These are phyloP conservation scores for Acephala macrosclerotiorum DNA, from an alignment of 2,329 filamentous ascomycete species.

Conservation along the genomic window DNA sequence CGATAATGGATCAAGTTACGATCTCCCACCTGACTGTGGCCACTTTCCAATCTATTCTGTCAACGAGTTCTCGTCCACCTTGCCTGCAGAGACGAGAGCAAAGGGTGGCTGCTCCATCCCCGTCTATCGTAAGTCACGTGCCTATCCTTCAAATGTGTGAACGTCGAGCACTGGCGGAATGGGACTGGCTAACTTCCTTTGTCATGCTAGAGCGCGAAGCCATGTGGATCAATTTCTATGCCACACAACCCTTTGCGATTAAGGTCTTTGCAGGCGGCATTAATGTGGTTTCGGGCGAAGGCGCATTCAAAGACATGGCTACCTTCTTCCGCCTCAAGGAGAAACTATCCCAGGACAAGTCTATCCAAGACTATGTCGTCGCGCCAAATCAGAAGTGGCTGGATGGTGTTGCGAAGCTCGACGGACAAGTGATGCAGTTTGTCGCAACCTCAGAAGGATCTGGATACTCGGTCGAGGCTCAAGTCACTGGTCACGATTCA, in stretches of 20 bases:
- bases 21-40: conserved; percentile 49
- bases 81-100: conserved; percentile 46
- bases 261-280: conserved; percentile 50
- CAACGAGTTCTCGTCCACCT: conserved; percentile 39
- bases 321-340: conserved; percentile 42
- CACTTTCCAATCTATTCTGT: conserved; percentile 50
- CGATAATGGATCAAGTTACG: conserved; percentile 44
- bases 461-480: conserved; percentile 51
- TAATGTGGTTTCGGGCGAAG: conserved; percentile 49
- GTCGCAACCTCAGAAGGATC: conserved; percentile 49
- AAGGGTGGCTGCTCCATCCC: conserved; percentile 56
- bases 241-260: conserved; percentile 44
- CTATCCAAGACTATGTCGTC: conserved; percentile 52
- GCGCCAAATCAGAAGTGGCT: conserved; percentile 50
- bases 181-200: conserved; percentile 30
- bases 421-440: conserved; percentile 52
- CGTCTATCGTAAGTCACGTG: conserved; percentile 49
- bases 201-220: conserved; percentile 45
- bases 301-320: conserved; percentile 32
- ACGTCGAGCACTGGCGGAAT: neutral
- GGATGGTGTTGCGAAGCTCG: conserved; percentile 48
- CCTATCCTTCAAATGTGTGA: too few relatives aligned
- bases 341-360: conserved; percentile 44
- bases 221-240: conserved; percentile 50
- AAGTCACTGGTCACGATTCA: conserved; percentile 49